Percentiles rank a stretch among this genome's conserved stretches.
Conservation (phyloP, 2,329 filamentous ascomycete species). For the Dothideomycetes sp. region DNA sequence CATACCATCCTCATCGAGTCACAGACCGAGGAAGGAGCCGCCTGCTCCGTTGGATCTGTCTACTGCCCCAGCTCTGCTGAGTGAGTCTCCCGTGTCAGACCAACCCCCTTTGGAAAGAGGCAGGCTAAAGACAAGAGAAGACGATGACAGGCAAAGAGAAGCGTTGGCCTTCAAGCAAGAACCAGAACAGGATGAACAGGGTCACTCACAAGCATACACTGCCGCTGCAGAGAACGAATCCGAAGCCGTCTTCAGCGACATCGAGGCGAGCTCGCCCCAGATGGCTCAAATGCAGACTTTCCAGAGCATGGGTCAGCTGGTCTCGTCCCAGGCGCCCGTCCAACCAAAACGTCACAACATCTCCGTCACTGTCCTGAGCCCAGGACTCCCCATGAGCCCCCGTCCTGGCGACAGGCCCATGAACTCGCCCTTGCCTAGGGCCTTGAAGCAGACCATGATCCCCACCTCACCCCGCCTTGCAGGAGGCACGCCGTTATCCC, state of each 20-base stretch:
- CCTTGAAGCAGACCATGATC: conserved; percentile 49
- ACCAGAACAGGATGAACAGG: conserved; percentile 62
- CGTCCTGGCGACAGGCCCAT: conserved; percentile 52
- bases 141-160: conserved; percentile 74
- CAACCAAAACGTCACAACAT: conserved; percentile 8
- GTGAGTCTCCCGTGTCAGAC: conserved; percentile 7
- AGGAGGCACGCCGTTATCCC: conserved; percentile 51
- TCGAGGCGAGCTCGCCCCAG: conserved; percentile 13
- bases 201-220: conserved; percentile 26
- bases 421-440: conserved; percentile 50
- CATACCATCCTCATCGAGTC: conserved; percentile 23
- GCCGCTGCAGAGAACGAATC: neutral
- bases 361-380: conserved; percentile 37
- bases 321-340: conserved; percentile 7
- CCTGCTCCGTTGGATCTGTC: conserved; percentile 74
- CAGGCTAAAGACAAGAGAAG: conserved; percentile 73
- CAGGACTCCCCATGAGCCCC: conserved; percentile 55
- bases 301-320: conserved; percentile 15
- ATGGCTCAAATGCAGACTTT: conserved; percentile 16
- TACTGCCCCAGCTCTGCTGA: conserved; percentile 4
- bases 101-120: conserved; percentile 41
- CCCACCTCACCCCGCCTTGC: conserved; percentile 56
- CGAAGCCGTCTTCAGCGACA: conserved; percentile 6
- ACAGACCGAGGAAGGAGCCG: conserved; percentile 60
- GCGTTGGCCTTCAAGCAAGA: conserved; percentile 57